phyloP scores from a whole-genome alignment of 805 yeast genomes.

The Myxozyma monticola region DNA sequence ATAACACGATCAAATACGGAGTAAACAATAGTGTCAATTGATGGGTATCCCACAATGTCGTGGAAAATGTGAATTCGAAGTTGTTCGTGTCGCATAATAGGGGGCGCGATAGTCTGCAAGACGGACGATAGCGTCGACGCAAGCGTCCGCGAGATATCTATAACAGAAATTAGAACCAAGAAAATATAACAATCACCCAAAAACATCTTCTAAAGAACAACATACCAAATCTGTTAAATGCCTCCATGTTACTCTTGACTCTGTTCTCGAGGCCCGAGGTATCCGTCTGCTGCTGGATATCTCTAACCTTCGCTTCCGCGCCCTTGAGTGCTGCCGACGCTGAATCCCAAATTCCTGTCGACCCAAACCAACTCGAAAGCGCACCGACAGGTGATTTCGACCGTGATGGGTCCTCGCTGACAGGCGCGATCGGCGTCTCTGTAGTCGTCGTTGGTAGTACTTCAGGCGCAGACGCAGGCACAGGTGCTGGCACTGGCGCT shows the following conservation, averaged over 20 bases:
- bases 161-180: conserved; percentile 24
- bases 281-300: conserved; percentile 39
- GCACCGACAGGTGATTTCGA: conserved; percentile 15
- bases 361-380: conserved; percentile 31
- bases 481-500: background rate
- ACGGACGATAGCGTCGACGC: conserved; percentile 43
- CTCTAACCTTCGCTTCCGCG: conserved; percentile 45
- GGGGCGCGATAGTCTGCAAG: conserved; percentile 47
- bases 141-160: conserved; percentile 33
- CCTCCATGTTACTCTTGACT: conserved; percentile 30
- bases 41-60: conserved; percentile 48
- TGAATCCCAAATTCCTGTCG: conserved; percentile 44
- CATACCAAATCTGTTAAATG: conserved; percentile 22
- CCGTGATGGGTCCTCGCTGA: background rate
- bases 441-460: background rate
- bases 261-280: conserved; percentile 32
- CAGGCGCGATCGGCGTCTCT: background rate
- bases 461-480: background rate
- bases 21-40: conserved; percentile 51
- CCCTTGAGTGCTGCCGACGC: conserved; percentile 45
- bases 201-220: background rate
- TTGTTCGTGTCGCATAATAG: conserved; percentile 47
- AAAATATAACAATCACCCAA: conserved; percentile 22
- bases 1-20: conserved; percentile 54
- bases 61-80: conserved; percentile 46